phyloP scores from a whole-genome alignment of 2,329 filamentous ascomycete genomes.

The Zasmidium citrigriseum region DNA sequence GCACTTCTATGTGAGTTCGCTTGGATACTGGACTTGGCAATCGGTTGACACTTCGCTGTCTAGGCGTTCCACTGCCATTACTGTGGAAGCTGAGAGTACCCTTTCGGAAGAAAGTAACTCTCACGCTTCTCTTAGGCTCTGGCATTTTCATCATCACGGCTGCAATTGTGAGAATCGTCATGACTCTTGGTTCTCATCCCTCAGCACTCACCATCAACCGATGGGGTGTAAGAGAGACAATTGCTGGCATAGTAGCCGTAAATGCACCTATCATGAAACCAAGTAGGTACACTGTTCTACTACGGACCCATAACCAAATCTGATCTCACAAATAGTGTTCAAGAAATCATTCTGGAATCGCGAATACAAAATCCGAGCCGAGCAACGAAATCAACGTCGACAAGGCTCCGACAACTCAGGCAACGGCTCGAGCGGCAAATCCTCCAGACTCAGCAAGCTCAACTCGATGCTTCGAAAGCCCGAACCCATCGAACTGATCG shows the following conservation, averaged over 20 bases:
- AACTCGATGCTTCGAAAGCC: slow-evolving; percentile 10
- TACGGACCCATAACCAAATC: background rate
- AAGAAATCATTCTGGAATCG: slow-evolving; percentile 33
- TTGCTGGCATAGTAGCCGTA: slow-evolving; percentile 40
- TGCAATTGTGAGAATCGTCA: slow-evolving; percentile 36
- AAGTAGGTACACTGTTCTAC: background rate
- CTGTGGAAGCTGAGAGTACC: slow-evolving; percentile 37
- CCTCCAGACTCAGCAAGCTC: slow-evolving; percentile 7
- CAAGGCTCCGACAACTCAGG: background rate
- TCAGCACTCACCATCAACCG: slow-evolving; percentile 38
- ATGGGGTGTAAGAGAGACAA: slow-evolving; percentile 42
- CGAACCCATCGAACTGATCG: slow-evolving; percentile 6
- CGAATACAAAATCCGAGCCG: slow-evolving; percentile 4
- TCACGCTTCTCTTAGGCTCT: slow-evolving; percentile 37
- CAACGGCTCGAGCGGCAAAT: slow-evolving; percentile 3
- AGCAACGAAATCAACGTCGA: background rate
- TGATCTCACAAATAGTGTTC: slow-evolving; percentile 20
- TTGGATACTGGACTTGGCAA: slow-evolving; percentile 33
- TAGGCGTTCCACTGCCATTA: slow-evolving; percentile 38
- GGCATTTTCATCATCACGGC: slow-evolving; percentile 40
- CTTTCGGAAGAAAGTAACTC: slow-evolving; percentile 34
- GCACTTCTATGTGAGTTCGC: background rate
- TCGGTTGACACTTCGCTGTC: slow-evolving; percentile 26
- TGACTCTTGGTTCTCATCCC: slow-evolving; percentile 33
- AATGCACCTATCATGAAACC: slow-evolving; percentile 39